Conservation (phyloP, 495 filamentous ascomycete genomes). For the Xylaria telfairii region DNA sequence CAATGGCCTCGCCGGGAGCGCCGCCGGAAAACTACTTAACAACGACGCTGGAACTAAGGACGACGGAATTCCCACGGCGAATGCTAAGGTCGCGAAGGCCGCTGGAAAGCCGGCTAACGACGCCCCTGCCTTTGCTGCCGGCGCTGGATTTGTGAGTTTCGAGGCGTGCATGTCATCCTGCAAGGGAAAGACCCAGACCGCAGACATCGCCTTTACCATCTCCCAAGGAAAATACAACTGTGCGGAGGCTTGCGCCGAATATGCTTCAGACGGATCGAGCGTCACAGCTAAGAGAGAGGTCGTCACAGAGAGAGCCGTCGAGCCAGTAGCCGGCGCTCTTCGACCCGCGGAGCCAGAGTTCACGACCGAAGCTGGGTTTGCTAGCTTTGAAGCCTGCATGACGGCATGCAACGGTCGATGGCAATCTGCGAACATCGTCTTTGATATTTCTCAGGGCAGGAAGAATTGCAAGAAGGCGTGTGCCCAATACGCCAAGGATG, state of each 20-base stretch:
- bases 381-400: neutral
- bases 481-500: neutral
- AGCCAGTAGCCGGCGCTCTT: neutral
- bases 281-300: constrained; percentile 9
- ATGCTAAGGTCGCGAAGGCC: neutral
- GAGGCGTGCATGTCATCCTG: constrained; percentile 7
- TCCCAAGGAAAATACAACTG: neutral
- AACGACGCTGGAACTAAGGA: neutral
- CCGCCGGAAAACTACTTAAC: neutral
- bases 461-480: neutral
- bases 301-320: neutral
- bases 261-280: neutral
- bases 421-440: neutral
- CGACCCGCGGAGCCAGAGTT: neutral
- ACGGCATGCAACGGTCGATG: neutral
- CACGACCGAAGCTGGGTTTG: neutral
- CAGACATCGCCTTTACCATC: constrained; percentile 2
- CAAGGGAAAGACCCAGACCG: neutral
- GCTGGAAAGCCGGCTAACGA: neutral
- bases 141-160: neutral
- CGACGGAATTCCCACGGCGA: neutral
- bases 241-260: constrained; percentile 2
- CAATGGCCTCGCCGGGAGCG: neutral
- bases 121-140: neutral
- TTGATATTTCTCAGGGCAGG: neutral